A percentile compares a stretch with the other conserved stretches of the same genome.
Conservation (phyloP, 2,329 filamentous ascomycete genomes). For the Colletotrichum lini region DNA sequence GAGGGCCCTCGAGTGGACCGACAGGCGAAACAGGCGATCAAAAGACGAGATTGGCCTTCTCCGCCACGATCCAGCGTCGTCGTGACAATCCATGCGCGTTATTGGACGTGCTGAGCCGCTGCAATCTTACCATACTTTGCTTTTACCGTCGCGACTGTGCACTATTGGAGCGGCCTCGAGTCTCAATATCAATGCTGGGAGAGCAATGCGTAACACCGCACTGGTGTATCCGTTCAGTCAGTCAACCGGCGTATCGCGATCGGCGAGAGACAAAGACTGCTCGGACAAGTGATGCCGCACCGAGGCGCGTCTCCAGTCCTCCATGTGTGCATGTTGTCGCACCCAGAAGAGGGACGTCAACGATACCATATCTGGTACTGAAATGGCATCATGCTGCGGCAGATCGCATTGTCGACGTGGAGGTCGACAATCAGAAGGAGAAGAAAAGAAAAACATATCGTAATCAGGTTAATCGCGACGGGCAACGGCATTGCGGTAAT, state of each 20-base stretch:
- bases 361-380: slow-evolving; percentile 6
- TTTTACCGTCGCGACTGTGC: slow-evolving; percentile 27
- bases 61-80: slow-evolving; percentile 39
- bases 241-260: not conserved
- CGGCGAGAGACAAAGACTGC: not conserved
- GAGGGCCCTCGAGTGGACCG: slow-evolving; percentile 33
- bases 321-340: not conserved
- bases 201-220: not conserved
- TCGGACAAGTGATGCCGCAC: slow-evolving; percentile 26
- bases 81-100: slow-evolving; percentile 36
- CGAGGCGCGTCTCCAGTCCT: slow-evolving; percentile 4
- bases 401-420: slow-evolving; percentile 34
- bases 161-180: slow-evolving; percentile 33
- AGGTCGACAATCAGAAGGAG: slow-evolving; percentile 7
- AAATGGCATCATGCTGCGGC: slow-evolving; percentile 34
- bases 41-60: slow-evolving; percentile 41
- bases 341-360: not conserved
- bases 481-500: slow-evolving; percentile 40
- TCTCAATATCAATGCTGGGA: not conserved
- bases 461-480: slow-evolving; percentile 27
- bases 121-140: slow-evolving; percentile 40
- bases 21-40: slow-evolving; percentile 36
- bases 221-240: not conserved
- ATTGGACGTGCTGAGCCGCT: slow-evolving; percentile 24
- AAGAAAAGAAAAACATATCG: slow-evolving; percentile 1